Base-by-base conservation (phyloP, 1,139 yeast genomes). In the Blastobotrys aristatus region DNA sequence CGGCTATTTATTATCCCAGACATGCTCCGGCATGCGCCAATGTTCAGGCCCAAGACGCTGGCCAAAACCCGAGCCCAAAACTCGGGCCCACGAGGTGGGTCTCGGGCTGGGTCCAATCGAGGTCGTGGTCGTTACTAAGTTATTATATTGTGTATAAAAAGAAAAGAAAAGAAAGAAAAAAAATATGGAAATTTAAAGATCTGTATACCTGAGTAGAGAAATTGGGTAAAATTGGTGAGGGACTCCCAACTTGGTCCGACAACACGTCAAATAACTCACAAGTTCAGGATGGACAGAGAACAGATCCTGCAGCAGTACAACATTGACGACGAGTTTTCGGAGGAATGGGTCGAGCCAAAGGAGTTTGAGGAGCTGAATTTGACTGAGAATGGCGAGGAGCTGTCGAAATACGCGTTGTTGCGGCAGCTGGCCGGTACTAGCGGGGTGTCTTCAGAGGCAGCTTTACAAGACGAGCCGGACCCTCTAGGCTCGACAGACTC, bases 1-100 rank as follows among this genome's bases (percentile, higher is more conserved):
- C 76, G 92, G 55, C 84, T 88, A 66, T 76, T 92, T 54, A 79
- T 83, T 29, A 82, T 92, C 13, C 98, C 98, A 0, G 97, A 92
- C 51, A 83, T 89, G 68, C 75, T 92, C 50, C 62, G 64, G 58
- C 65, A 86, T 63, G 96, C 97, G 0, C 97, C 97, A 3, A 77
- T 88, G 80, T 83, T 86, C 59, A 79, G 84, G 38, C 70, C 71
- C 2, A 59, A 61, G 44, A 60, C 66, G 8, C 51, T 63, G 44
- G 65, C 62, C 16, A 58, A 57, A 45, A 54, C 60, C 16, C 47
- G 64, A 32, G 63, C 62, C 2, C 52, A 49, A 36, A 48, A 49
- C 16, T 42, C 61, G 18, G 32, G 29, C 27, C 31, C 36, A 10
- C 54, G 60, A 24, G 55, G 61, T 30, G 24, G 21, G 24, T 11